phyloP scores from a whole-genome alignment of 305 asterid genomes.

The Ajuga reptans region DNA sequence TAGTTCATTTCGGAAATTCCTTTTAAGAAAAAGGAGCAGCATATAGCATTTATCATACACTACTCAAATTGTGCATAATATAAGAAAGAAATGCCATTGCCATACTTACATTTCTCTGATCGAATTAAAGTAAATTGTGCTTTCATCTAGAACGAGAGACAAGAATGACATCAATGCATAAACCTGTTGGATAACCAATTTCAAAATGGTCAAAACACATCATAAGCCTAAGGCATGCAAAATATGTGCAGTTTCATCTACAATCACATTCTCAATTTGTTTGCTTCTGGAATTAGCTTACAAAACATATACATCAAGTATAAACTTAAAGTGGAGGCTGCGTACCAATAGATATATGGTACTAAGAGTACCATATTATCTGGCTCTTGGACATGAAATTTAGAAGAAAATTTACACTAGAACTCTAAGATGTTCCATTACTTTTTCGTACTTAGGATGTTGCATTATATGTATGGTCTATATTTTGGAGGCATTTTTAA shows the following conservation, averaged over 20 bases:
- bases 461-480: neutral
- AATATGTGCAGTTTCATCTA: constrained; percentile 2
- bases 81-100: neutral
- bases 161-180: constrained; percentile 91
- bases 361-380: neutral
- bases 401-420: neutral
- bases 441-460: neutral
- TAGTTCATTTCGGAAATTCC: neutral
- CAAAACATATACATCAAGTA: neutral
- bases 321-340: neutral
- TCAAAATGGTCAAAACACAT: constrained; percentile 24
- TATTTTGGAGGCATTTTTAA: neutral
- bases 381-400: neutral
- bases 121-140: constrained; percentile 92
- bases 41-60: neutral
- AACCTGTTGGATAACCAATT: constrained; percentile 52
- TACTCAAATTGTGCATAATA: neutral
- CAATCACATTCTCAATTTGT: neutral
- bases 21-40: neutral
- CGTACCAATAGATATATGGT: neutral
- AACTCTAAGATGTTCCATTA: neutral
- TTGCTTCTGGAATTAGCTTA: neutral
- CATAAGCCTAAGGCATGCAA: neutral
- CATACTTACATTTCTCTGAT: constrained; percentile 86
- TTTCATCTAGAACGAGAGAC: constrained; percentile 61